Conservation (phyloP, 192 early-diverging fungal species). For the Podila clonocystis region DNA sequence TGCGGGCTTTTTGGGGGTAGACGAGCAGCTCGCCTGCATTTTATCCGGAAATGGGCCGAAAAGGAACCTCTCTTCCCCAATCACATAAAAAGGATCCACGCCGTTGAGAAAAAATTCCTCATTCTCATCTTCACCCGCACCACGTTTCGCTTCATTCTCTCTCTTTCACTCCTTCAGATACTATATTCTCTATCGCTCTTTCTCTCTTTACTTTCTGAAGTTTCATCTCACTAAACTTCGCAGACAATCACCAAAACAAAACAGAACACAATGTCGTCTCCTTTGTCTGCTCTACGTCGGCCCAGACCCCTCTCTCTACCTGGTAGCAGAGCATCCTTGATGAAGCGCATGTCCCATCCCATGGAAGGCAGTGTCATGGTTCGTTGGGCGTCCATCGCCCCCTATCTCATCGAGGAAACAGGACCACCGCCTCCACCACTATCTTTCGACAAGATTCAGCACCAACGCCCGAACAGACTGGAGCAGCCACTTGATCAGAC, state of each 20-base stretch:
- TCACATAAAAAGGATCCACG: no score
- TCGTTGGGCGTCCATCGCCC: slow-evolving; percentile 8
- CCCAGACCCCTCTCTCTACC: slow-evolving; percentile 24
- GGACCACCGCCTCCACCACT: slow-evolving; percentile 7
- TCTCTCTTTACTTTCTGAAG: background rate
- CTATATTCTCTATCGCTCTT: background rate
- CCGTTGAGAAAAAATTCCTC: no score
- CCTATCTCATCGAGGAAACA: background rate
- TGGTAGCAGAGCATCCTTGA: no score
- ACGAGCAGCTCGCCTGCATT: no score
- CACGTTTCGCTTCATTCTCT: background rate
- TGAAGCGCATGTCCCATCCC: no score
- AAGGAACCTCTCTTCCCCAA: no score
- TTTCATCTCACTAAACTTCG: background rate
- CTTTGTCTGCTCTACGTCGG: slow-evolving; percentile 23
- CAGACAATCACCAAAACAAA: background rate
- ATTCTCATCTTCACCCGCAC: background rate
- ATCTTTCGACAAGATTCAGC: background rate
- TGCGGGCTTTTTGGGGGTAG: no score
- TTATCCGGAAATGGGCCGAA: no score
- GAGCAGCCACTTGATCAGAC: background rate
- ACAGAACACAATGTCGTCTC: slow-evolving; percentile 1
- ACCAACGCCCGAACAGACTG: background rate
- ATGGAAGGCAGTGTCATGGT: background rate
- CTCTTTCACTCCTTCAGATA: background rate